Evolutionary conservation across 129 eudicot species (phyloP).

Genomic region (Flaveria sonorensis): DNA sequence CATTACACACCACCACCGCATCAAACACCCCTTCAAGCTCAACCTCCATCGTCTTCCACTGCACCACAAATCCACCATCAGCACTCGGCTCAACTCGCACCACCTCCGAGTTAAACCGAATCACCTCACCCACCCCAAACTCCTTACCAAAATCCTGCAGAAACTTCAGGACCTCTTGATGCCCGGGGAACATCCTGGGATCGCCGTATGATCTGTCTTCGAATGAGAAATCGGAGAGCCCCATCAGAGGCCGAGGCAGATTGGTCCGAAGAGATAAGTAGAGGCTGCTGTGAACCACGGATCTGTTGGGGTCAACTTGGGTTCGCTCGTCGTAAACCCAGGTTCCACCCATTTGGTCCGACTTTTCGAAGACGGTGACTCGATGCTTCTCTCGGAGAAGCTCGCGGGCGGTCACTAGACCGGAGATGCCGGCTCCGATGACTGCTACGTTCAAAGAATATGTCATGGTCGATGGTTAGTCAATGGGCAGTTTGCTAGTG

Average conservation of each 20-base stretch:
- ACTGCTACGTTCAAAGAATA: constrained; percentile 55
- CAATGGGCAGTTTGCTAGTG: neutral
- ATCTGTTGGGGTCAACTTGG: constrained; percentile 55
- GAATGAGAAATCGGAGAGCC: constrained; percentile 65
- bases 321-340: constrained; percentile 62
- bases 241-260: constrained; percentile 60
- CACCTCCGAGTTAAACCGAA: constrained; percentile 56
- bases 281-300: constrained; percentile 68
- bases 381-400: constrained; percentile 57
- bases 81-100: constrained; percentile 44
- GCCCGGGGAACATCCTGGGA: constrained; percentile 57
- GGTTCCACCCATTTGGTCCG: constrained; percentile 53
- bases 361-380: constrained; percentile 55
- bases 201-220: constrained; percentile 42
- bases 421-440: constrained; percentile 73
- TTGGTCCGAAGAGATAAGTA: constrained; percentile 71
- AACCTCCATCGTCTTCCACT: constrained; percentile 35
- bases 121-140: constrained; percentile 43
- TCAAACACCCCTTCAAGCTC: constrained; percentile 51
- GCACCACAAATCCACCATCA: constrained; percentile 49
- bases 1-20: constrained; percentile 73
- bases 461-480: constrained; percentile 18
- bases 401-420: constrained; percentile 61
- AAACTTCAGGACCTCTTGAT: constrained; percentile 61
- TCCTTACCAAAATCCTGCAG: constrained; percentile 56